Percentiles rank a stretch among this genome's conserved stretches.
Evolutionary conservation across 768 basidiomycete genomes (phyloP).

Genomic region (Chalciporus pseudorubinellus): DNA sequence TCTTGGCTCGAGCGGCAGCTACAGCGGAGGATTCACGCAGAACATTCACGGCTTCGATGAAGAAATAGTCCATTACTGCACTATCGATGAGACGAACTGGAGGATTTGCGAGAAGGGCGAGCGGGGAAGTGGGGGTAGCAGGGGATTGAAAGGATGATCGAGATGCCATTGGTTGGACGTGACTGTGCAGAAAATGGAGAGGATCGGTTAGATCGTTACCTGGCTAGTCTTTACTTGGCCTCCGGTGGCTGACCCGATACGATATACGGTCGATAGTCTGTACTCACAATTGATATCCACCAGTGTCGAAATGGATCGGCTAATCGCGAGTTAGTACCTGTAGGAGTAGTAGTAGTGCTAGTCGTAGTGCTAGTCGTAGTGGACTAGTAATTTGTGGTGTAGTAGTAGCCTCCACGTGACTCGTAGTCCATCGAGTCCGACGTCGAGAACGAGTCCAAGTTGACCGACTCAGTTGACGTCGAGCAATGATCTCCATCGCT

Average conservation of each 20-base stretch:
- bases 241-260: too few species aligned
- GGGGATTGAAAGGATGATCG: background rate
- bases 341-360: too few species aligned
- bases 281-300: too few species aligned
- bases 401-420: too few species aligned
- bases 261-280: too few species aligned
- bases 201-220: background rate
- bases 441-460: background rate
- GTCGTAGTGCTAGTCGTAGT: too few species aligned
- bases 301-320: too few species aligned
- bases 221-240: too few species aligned
- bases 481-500: background rate
- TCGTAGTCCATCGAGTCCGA: background rate
- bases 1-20: conserved; percentile 63
- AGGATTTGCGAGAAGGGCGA: conserved; percentile 64
- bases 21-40: conserved; percentile 73
- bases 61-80: conserved; percentile 79
- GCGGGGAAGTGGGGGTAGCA: conserved; percentile 17
- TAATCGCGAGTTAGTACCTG: too few species aligned
- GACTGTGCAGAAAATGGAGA: background rate
- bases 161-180: background rate
- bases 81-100: conserved; percentile 60
- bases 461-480: too few species aligned
- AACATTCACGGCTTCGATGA: conserved; percentile 76
- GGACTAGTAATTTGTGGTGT: too few species aligned